phyloP scores from a whole-genome alignment of 2,329 filamentous ascomycete species.

The Ceratocystis cubensis region DNA sequence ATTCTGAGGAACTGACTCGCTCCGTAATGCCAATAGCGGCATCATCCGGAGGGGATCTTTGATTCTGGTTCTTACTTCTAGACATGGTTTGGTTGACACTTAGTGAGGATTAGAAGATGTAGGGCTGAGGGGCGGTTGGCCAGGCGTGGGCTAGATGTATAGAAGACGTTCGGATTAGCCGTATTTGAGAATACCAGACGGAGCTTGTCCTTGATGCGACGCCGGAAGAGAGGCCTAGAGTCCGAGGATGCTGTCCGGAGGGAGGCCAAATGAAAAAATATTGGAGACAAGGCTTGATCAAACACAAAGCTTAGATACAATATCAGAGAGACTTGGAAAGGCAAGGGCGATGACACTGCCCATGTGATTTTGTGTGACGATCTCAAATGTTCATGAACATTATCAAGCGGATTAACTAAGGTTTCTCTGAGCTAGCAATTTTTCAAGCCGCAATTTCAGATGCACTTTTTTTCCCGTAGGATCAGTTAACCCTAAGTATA shows the following conservation, averaged over 20 bases:
- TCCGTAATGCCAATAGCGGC: constrained; percentile 32
- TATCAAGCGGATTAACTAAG: not conserved
- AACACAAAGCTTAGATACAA: not conserved
- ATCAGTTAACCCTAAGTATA: not conserved
- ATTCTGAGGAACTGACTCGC: constrained; percentile 30
- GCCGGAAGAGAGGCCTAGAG: not conserved
- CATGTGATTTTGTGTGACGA: not conserved
- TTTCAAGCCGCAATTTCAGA: not conserved
- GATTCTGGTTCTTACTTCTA: constrained; percentile 10
- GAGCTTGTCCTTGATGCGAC: constrained; percentile 11
- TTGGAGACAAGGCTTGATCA: not conserved
- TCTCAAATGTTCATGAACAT: not conserved
- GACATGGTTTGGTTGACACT: not conserved
- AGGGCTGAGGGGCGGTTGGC: not conserved
- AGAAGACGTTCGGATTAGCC: not conserved
- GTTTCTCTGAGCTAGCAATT: not conserved
- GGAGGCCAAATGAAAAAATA: not conserved
- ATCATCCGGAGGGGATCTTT: constrained; percentile 26
- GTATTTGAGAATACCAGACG: not conserved
- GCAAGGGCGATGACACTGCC: not conserved
- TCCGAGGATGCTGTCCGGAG: not conserved
- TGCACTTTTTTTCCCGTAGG: not conserved
- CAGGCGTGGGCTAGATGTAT: not conserved
- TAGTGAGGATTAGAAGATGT: not conserved
- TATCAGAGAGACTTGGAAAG: not conserved